These are phyloP conservation scores for Solanum chmielewskii DNA, from an alignment of 257 asterid species.

Conservation along the genomic window DNA sequence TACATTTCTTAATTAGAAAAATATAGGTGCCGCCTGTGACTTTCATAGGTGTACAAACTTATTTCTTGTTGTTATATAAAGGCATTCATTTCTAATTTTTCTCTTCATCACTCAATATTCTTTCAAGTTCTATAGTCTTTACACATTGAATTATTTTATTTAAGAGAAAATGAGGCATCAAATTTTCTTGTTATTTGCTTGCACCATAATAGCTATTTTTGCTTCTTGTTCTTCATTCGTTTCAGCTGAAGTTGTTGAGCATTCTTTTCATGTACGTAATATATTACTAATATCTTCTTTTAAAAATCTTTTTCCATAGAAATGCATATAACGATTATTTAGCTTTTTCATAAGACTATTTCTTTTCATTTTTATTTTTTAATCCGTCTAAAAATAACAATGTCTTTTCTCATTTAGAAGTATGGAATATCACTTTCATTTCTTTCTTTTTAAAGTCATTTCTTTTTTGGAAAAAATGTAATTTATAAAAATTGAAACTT, in stretches of 20 bases:
- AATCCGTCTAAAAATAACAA: no score
- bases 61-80: background rate
- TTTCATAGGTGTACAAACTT: background rate
- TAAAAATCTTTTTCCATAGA: background rate
- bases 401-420: no score
- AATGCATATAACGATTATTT: background rate
- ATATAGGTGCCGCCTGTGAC: background rate
- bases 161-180: background rate
- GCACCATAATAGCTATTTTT: background rate
- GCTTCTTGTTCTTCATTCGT: background rate
- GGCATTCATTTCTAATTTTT: background rate
- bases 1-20: background rate
- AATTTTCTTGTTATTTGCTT: background rate
- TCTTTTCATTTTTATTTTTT: background rate
- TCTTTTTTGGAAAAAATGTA: background rate
- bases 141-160: background rate
- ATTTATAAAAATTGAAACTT: background rate
- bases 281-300: background rate
- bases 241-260: slow-evolving; percentile 1
- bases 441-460: background rate
- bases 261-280: background rate
- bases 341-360: background rate
- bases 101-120: background rate
- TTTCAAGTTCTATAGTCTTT: background rate
- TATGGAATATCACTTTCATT: background rate